These are phyloP conservation scores for Tolypocladium guangdongense DNA, from an alignment of 2,329 filamentous ascomycete genomes.

Conservation along the genomic window DNA sequence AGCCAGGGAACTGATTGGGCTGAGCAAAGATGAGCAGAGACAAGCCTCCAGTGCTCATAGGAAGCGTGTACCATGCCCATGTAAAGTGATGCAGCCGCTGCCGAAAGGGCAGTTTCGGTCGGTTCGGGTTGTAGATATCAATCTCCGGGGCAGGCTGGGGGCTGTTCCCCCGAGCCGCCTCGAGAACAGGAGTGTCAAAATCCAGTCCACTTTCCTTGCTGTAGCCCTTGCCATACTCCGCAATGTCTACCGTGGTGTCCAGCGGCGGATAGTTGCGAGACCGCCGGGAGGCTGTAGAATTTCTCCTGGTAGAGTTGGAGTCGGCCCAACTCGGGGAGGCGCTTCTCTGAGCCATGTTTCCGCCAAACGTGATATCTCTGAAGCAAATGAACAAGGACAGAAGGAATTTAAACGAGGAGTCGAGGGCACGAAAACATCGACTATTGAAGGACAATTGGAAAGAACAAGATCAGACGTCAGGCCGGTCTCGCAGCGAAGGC, in stretches of 20 bases:
- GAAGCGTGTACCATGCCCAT: constrained; percentile 64
- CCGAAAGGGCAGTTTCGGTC: constrained; percentile 25
- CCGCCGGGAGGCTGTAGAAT: neutral
- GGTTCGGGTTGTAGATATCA: constrained; percentile 11
- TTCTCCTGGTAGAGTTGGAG: constrained; percentile 2
- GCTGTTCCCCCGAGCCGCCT: neutral
- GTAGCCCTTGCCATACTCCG: neutral
- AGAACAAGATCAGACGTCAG: neutral
- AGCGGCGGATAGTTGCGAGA: neutral
- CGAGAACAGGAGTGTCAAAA: neutral
- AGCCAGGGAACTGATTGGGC: constrained; percentile 53
- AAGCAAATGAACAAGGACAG: neutral
- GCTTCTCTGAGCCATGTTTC: neutral
- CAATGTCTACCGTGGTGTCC: neutral
- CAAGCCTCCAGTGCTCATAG: constrained; percentile 65
- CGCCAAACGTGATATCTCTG: neutral
- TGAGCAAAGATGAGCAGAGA: constrained; percentile 51
- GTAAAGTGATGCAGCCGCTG: constrained; percentile 48
- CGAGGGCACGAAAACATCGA: neutral
- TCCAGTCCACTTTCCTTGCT: neutral
- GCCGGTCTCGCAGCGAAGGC: too few species aligned
- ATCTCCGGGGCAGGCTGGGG: neutral
- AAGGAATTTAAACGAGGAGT: neutral
- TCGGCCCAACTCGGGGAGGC: neutral
- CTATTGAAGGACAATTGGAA: neutral